Base-by-base conservation (phyloP, 129 eudicot genomes). In the Helianthus annuus region DNA sequence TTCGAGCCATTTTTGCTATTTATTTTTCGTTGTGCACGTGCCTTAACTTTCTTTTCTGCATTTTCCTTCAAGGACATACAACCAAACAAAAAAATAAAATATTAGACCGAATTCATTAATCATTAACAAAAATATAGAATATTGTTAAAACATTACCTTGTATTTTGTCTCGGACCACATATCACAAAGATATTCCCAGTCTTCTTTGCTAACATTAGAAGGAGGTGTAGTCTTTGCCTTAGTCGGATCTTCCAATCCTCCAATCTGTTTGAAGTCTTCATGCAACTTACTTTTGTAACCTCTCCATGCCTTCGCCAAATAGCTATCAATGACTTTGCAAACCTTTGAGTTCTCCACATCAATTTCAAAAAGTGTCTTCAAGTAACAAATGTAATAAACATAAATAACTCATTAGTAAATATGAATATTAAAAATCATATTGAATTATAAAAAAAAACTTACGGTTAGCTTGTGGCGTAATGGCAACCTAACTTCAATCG, bases 291-390 rank as follows among this genome's bases (percentile, higher is more conserved):
- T n/a, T 65, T 36, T 36, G 8, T 10, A 44, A 17, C 34, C 15
- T 65, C 70, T 65, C 54, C 70, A 65, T 42, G 69, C 24, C 51
- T 13, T 64, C 40, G 52, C 69, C 69, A 64, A 38, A 32, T 40
- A 64, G 29, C 29, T 64, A 64, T 40, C 69, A 13, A 64, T 39
- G 2, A 64, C 69, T 64, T 39, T 64, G 69, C 51, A 39, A 39
- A 64, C 34, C 8, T 64, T 36, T 13, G 10, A 1, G 16, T 64
- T 39, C 17, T 64, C 52, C 27, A 64, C 69, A 64, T 64, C 69
- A 64, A 64, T 64, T 15, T 39, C 32, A 4, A 40, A 64, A 64
- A 64, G 69, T 9, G 69, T 64, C 69, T 64, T 39, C 51, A 64
- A 64, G 52, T 38, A 64, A 64, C 44, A 64, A 6, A 64, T 15